Conservation (phyloP, 2,329 filamentous ascomycete species). For the Amesomyces nigricolor region DNA sequence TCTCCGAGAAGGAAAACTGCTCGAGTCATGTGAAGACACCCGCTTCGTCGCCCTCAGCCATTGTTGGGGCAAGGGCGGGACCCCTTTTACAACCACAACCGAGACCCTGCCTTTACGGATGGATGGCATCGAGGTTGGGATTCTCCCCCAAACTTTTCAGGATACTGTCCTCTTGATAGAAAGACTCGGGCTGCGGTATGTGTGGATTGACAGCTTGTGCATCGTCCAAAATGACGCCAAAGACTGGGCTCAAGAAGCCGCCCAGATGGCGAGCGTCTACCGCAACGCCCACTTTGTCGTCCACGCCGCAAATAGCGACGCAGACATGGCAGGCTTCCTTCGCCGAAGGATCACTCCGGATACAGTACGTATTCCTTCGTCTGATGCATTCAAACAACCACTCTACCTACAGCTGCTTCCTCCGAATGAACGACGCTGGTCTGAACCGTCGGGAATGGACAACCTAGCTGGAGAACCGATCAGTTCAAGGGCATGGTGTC, state of each 20-base stretch:
- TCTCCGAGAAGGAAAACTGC: neutral
- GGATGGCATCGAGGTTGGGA: slow-evolving; percentile 5
- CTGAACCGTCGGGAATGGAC: neutral
- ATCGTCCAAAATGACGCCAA: slow-evolving; percentile 28
- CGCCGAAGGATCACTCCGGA: neutral
- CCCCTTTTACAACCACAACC: slow-evolving; percentile 13
- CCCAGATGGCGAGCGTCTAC: slow-evolving; percentile 28
- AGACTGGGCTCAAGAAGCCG: slow-evolving; percentile 23
- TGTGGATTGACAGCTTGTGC: slow-evolving; percentile 34
- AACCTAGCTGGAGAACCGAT: slow-evolving; percentile 15
- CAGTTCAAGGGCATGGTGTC: slow-evolving; percentile 22
- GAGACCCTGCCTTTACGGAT: slow-evolving; percentile 8
- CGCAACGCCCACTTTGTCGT: slow-evolving; percentile 25
- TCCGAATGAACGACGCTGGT: slow-evolving; percentile 3
- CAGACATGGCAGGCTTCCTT: slow-evolving; percentile 13
- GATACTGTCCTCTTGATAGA: slow-evolving; percentile 26
- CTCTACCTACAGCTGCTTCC: slow-evolving; percentile 11
- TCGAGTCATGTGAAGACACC: neutral
- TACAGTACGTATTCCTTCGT: neutral
- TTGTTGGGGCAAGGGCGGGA: slow-evolving; percentile 25
- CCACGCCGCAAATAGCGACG: slow-evolving; percentile 6
- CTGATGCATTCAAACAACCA: neutral
- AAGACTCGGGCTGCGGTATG: slow-evolving; percentile 25
- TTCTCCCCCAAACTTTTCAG: slow-evolving; percentile 25
- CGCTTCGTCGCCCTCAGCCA: slow-evolving; percentile 27